A percentile compares a stretch with the other conserved stretches of the same genome.
Evolutionary conservation across 139 green algal species (phyloP).

Genomic region (Coelastrella sp.): DNA sequence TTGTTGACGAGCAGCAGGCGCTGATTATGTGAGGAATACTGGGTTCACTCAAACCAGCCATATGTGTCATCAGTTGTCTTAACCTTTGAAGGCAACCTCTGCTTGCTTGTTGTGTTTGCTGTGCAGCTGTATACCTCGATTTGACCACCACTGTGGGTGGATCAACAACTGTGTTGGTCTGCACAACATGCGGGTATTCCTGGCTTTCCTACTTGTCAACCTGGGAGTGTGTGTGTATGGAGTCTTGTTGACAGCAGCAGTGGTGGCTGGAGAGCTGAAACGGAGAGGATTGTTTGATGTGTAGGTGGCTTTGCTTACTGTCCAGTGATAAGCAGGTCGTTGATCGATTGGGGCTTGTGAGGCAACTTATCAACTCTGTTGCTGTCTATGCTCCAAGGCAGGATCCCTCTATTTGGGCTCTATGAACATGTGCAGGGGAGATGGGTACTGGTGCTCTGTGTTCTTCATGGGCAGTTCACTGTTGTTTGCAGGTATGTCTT

Average conservation of each 20-base stretch:
- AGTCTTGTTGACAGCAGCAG: not conserved
- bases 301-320: constrained; percentile 23
- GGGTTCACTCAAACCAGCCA: too few species aligned
- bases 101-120: not conserved
- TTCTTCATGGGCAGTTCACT: too few species aligned
- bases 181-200: constrained; percentile 68
- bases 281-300: constrained; percentile 26
- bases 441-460: not conserved
- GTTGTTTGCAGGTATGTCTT: constrained; percentile 37
- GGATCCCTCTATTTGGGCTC: too few species aligned
- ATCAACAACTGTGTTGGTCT: constrained; percentile 85
- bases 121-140: constrained; percentile 68
- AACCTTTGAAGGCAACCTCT: too few species aligned
- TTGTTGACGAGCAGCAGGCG: too few species aligned
- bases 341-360: not conserved
- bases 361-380: not conserved
- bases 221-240: not conserved
- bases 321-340: not conserved
- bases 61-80: too few species aligned
- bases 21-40: too few species aligned
- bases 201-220: constrained; percentile 58
- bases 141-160: constrained; percentile 88
- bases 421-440: not conserved
- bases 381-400: too few species aligned
- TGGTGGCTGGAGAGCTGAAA: constrained; percentile 14